Evolutionary conservation across 805 yeast genomes (phyloP).

Genomic region (Maudiozyma saulgeensis): DNA sequence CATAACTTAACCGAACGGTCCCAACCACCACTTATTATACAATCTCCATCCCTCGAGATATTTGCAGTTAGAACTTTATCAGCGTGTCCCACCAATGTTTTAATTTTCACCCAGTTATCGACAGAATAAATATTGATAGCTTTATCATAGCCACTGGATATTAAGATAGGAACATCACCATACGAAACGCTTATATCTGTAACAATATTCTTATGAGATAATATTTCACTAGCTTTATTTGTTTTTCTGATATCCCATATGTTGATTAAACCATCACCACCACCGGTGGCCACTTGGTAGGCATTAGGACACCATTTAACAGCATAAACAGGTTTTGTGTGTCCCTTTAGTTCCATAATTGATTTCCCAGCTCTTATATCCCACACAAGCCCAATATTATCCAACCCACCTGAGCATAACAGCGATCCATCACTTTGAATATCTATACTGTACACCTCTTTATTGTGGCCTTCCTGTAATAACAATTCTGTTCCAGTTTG

Average conservation of each 20-base stretch:
- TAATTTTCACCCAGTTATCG: conserved; percentile 58
- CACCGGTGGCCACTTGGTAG: conserved; percentile 65
- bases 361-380: conserved; percentile 73
- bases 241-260: conserved; percentile 74
- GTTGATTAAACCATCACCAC: conserved; percentile 71
- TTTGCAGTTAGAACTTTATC: conserved; percentile 73
- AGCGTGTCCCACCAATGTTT: conserved; percentile 44
- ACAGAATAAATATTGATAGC: conserved; percentile 51
- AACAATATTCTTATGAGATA: conserved; percentile 68
- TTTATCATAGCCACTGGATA: conserved; percentile 66
- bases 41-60: conserved; percentile 33
- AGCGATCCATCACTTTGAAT: conserved; percentile 75
- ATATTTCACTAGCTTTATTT: conserved; percentile 32
- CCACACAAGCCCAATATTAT: conserved; percentile 69
- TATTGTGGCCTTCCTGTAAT: conserved; percentile 80
- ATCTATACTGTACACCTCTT: conserved; percentile 52
- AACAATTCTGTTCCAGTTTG: conserved; percentile 39
- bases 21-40: conserved; percentile 67
- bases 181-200: conserved; percentile 51
- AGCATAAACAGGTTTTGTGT: conserved; percentile 60
- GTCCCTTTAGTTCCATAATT: conserved; percentile 52
- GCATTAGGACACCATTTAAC: conserved; percentile 74
- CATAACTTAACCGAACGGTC: conserved; percentile 69
- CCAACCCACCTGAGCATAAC: conserved; percentile 68
- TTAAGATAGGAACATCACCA: conserved; percentile 39